Base-by-base conservation (phyloP, 169 alveolate genomes). In the Plasmodium vinckei region DNA sequence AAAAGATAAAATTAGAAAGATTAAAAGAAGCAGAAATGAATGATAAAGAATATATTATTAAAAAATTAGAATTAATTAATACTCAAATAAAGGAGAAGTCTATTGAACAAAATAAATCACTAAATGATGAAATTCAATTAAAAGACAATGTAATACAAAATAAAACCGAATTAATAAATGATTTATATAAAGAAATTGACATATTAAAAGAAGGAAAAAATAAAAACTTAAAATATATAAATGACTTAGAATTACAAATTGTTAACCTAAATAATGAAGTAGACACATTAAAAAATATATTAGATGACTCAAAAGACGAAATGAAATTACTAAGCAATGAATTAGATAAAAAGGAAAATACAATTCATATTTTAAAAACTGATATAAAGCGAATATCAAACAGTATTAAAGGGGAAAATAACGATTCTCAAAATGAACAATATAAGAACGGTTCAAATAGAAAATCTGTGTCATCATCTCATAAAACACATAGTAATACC, bases 271-370 rank as follows among this genome's bases (percentile, higher is more conserved):
- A 79, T 71, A 79, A 79, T 59, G 89, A 79, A 79, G 67, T 79
- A 15, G 68, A 65, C 27, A 79, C 82, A 23, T 60, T 79, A 57
- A 67, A 79, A 4, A 46, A 65, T 53, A 25, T 79, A 10, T 60
- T 79, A 19, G 42, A 79, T 3, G 89, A 79, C 47, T 65, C 89
- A 13, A 67, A 79, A 27, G 89, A 79, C 51, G 84, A 79, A 67
- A 79, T 67, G 10, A 67, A 33, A 1, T 17, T 79, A 17, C 39
- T 79, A 17, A 65, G 57, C 13, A 39, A 19, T 9, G 9, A 47
- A 2, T 51, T 79, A 47, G 82, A 65, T 15, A 82, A 79, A 54
- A 79, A 79, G 44, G 72, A 79, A 54, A 64, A 79, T 5, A 82
- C 67, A 51, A 49, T 67, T 9, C 39, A 25, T 27, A 61, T 67